Evolutionary conservation across 2,329 filamentous ascomycete genomes (phyloP), one percentile per base, ranked within the genome.

Genomic region (Exserohilum rostratum): DNA sequence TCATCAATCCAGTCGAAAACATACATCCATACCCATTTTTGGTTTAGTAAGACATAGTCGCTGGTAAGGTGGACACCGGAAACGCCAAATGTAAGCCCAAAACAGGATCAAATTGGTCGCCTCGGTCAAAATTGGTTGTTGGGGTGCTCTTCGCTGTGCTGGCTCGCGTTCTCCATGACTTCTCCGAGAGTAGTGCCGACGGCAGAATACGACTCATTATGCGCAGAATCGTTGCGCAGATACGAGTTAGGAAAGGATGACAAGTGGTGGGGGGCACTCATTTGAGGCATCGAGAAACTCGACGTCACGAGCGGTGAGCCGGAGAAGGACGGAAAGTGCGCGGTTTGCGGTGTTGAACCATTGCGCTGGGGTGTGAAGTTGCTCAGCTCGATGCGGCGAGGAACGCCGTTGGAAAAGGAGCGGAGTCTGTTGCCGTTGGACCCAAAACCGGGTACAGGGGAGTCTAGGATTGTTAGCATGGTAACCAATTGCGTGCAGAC

Each of bases 201-300:
- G 39, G 68, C 66, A 18, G 70, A 66, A 50, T 76, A 76, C 47
- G 70, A 67, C 2, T 76, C 73, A 42, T 61, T 67, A 33, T 74
- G 70, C 15, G 61, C 62, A 15, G 68, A 68, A 35, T 76, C 70
- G 46, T 71, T 74, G 51, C 74, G 67, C 39, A 76, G 59, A 55
- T 75, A 76, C 15, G 72, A 72, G 58, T 68, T 74, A 27, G 70
- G 62, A 50, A 77, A 77, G 3, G 61, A 60, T 15, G 72, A 70
- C 15, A 77, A 64, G 54, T 76, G 74, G 57, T 77, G 74, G 9
- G 75, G 75, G 31, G 75, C 75, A 50, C 74, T 76, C 57, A 76
- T 58, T 51, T 76, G 70, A 35, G 70, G 68, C 68, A 76, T 72
- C 1, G 68, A 64, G 43, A 65, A 74, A 51, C 67, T 72, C 44